Percentiles rank a stretch among this genome's conserved stretches.
Conservation (phyloP, 2,329 filamentous ascomycete genomes). For the Aaosphaeria arxii region DNA sequence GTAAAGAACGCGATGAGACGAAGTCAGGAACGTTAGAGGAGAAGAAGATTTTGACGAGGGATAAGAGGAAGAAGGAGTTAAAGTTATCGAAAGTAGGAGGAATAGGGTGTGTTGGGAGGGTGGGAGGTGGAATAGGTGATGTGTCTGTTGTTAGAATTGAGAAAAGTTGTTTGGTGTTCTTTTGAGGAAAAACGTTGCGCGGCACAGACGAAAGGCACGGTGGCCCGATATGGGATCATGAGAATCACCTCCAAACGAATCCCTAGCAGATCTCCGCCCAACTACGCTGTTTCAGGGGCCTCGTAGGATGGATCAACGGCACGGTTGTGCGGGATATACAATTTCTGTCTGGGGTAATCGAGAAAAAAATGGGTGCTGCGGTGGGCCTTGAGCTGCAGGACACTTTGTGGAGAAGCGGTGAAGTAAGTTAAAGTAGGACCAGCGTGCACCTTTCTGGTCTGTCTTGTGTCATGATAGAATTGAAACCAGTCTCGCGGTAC, state of each 20-base stretch:
- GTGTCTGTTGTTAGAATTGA: not conserved
- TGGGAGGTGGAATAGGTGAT: conserved; percentile 2
- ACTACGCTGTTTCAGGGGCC: conserved; percentile 10
- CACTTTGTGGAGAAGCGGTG: too few species aligned
- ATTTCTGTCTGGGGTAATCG: too few species aligned
- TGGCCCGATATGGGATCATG: conserved; percentile 2
- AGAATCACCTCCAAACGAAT: too few species aligned
- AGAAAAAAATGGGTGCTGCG: too few species aligned
- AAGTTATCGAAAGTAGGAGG: not conserved
- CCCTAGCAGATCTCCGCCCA: conserved; percentile 1
- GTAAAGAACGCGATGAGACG: too few species aligned
- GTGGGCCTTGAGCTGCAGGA: too few species aligned
- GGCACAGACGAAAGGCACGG: conserved; percentile 2
- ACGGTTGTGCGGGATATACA: not conserved
- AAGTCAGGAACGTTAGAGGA: too few species aligned
- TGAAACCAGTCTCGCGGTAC: too few species aligned
- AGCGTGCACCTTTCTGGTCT: too few species aligned
- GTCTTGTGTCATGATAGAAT: too few species aligned
- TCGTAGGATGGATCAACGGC: conserved; percentile 7
- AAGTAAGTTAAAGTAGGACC: too few species aligned
- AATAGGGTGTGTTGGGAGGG: not conserved
- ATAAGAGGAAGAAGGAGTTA: not conserved
- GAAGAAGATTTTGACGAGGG: not conserved
- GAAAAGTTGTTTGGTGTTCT: conserved; percentile 5
- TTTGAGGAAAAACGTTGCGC: conserved; percentile 5